Evolutionary conservation across 2,329 filamentous ascomycete species (phyloP), one percentile per base, ranked within the genome.

Genomic region (Penicillium italicum): DNA sequence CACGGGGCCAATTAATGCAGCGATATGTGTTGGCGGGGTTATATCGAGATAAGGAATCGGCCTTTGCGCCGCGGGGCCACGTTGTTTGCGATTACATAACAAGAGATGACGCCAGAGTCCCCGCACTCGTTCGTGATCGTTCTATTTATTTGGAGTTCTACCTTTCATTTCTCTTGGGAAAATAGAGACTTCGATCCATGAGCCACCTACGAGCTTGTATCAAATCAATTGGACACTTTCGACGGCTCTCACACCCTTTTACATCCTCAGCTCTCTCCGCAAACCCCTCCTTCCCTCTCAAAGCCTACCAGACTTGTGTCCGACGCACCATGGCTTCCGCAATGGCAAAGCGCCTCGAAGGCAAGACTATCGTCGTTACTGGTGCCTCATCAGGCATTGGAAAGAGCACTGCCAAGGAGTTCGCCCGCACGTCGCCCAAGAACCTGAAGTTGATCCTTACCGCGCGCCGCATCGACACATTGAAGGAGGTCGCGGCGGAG

Each of bases 371-470:
- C 56, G 76, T 97, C 55, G 84, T 99, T 61, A 97, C 94, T 5
- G 94, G 94, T 54, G 94, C 94, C 31, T 94, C 89, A 4, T 95
- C 91, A 20, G 94, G 94, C 59, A 97, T 99, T 74, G 94, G 94
- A 24, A 84, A 67, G 56, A 76, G 73, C 62, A 78, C 76, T 45
- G 94, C 93, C n/a, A 79, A 94, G 62, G 94, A 97, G 74, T 99
- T 97, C 70, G 94, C 94, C 26, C 85, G 90, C 55, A 93, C 92
- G 2, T 83, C 88, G 22, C 91, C 91, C 8, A 82, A 86, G 53
- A 83, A 88, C 72, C 80, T 97, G 62, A 91, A 89, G 72, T 81
- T 99, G 48, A 86, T 97, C 64, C 76, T 97, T 56, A 94, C 94
- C 7, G 94, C 94, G n/a, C 85, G 94, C 28, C 85, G 94, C 46